phyloP scores from a whole-genome alignment of 345 rosid species.

The Crucihimalaya himalaica region DNA sequence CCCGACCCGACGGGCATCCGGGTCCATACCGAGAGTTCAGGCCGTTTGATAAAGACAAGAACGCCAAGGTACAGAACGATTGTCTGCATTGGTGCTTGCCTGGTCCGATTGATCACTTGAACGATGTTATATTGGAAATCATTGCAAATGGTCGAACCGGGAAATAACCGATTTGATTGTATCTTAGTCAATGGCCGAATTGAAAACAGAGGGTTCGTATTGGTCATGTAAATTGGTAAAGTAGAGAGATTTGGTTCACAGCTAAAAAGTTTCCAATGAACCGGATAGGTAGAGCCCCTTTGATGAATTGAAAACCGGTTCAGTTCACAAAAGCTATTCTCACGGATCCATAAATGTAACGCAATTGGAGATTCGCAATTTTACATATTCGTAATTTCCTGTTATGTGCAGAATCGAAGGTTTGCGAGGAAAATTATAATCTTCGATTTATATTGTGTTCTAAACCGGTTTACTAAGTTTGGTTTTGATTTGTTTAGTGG shows the following conservation, averaged over 20 bases:
- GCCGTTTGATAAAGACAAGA: conserved; percentile 68
- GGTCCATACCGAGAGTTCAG: conserved; percentile 77
- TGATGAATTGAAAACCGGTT: conserved; percentile 3
- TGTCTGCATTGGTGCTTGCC: conserved; percentile 99
- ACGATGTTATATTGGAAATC: conserved; percentile 85
- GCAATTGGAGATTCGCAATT: background rate
- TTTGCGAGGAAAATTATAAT: too few relatives aligned
- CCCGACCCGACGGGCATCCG: conserved; percentile 94
- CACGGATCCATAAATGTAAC: conserved; percentile 1
- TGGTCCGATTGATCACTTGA: conserved; percentile 85
- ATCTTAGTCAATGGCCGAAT: conserved; percentile 9
- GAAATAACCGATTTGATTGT: conserved; percentile 9
- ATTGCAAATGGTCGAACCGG: conserved; percentile 44
- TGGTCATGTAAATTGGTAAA: conserved; percentile 19
- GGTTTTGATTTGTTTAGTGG: background rate
- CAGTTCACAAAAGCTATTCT: background rate
- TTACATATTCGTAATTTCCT: too few relatives aligned
- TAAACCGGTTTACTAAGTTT: background rate
- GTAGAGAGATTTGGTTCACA: conserved; percentile 9
- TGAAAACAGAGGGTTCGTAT: conserved; percentile 19
- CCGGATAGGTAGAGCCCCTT: background rate
- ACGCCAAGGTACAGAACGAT: conserved; percentile 79
- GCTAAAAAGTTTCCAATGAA: background rate
- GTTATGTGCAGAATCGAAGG: too few relatives aligned
- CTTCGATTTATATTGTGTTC: too few relatives aligned